Base-by-base conservation (phyloP, 371 early-diverging fungal genomes). In the Haplosporangium sp. region DNA sequence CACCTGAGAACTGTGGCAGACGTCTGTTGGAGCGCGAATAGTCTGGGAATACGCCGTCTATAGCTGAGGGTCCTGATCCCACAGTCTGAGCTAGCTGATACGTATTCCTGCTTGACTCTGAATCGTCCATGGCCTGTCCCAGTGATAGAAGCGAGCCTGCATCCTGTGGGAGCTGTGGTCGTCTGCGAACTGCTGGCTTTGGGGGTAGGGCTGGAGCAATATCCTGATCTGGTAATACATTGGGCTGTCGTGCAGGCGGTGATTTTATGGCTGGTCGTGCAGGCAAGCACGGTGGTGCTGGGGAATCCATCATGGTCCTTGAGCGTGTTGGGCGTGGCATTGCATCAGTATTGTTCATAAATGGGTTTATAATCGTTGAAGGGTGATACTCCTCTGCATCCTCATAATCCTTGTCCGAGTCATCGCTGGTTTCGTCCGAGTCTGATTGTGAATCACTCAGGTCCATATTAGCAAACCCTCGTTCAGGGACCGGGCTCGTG, bases 21-120 rank as follows among this genome's bases (percentile, higher is more conserved):
- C 79, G 79, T 55, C 79, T 57, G 42, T 77, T 77, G 20, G 79
- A 77, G 1, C 79, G 72, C 6, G 79, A 77, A 53, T 77, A 77
- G 52, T 77, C 79, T 50, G 79, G 79, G 38, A 77, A 77, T 0
- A 72, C 79, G 23, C 79, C 79, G 40, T 77, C 79, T 2, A 71
- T 62, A 1, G 61, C 37, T 3, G 65, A 68, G 1, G 73, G 62
- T 46, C 79, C 79, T 6, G 57, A 29, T 53, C 64, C 65, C 23
- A 20, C 42, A 1, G 64, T 55, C 7, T 60, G 50, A 6, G 54
- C 52, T 42, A 71, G 20, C 2, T 52, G 20, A 21, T 61, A 42
- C 6, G 65, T 13, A 12, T 23, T 45, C 20, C 62, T 46, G 64
- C 72, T 66, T 13, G 58, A 18, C 8, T 69, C 74, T 7, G 61